These are phyloP conservation scores for Trichoderma sp. DNA, from an alignment of 2,329 filamentous ascomycete genomes.

Conservation along the genomic window DNA sequence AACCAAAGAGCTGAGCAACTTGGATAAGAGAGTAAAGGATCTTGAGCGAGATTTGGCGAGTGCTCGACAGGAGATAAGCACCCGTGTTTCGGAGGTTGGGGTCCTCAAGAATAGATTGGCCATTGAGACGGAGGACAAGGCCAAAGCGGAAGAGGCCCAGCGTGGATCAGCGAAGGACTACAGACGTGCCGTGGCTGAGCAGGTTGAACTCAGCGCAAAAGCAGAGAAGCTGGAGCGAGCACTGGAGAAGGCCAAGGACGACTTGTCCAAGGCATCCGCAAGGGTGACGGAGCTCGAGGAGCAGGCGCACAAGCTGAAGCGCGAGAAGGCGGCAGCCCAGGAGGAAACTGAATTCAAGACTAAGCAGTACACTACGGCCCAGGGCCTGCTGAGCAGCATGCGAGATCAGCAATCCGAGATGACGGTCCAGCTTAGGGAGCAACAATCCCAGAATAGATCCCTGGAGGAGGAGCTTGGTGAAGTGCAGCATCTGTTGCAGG, in stretches of 20 bases:
- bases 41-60: conserved; percentile 71
- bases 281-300: conserved; percentile 70
- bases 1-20: conserved; percentile 63
- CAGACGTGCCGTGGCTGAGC: conserved; percentile 74
- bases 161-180: conserved; percentile 74
- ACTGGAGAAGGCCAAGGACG: conserved; percentile 70
- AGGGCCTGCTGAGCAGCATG: conserved; percentile 87
- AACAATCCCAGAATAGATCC: conserved; percentile 76
- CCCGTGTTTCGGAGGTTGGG: conserved; percentile 78
- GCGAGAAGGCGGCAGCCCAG: conserved; percentile 66
- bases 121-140: conserved; percentile 69
- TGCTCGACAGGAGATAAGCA: conserved; percentile 68
- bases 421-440: conserved; percentile 87
- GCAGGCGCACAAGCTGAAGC: conserved; percentile 66
- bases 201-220: conserved; percentile 72
- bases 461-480: conserved; percentile 92
- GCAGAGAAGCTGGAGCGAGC: conserved; percentile 72
- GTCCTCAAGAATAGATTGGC: conserved; percentile 75
- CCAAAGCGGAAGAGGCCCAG: conserved; percentile 78
- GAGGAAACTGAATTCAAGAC: conserved; percentile 84
- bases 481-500: conserved; percentile 79
- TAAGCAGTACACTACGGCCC: conserved; percentile 81
- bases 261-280: conserved; percentile 66
- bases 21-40: conserved; percentile 83
- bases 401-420: conserved; percentile 89